A percentile compares a stretch with the other conserved stretches of the same genome.
These are phyloP conservation scores for Stagonosporopsis rhizophila DNA, from an alignment of 2,329 filamentous ascomycete genomes.

Conservation along the genomic window DNA sequence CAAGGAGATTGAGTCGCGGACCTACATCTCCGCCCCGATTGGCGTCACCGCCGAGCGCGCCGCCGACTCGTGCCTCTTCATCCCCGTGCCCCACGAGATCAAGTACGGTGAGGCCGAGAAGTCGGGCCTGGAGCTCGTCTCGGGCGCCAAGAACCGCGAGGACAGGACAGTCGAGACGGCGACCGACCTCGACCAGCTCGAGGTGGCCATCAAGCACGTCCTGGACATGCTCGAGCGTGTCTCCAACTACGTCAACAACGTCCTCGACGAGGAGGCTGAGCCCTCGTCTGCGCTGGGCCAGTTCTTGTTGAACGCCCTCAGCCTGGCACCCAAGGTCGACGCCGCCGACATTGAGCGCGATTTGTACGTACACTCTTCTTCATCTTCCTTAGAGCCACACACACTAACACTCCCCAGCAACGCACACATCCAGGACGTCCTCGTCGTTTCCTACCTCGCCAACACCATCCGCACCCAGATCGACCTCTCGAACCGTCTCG, in stretches of 20 bases:
- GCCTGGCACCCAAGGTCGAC: conserved; percentile 93
- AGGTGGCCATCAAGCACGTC: conserved; percentile 85
- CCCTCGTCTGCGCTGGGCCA: conserved; percentile 92
- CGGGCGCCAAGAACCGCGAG: conserved; percentile 80
- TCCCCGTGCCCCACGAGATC: conserved; percentile 94
- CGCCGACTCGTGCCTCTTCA: conserved; percentile 95
- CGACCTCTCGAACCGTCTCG: conserved; percentile 93
- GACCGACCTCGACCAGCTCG: conserved; percentile 88
- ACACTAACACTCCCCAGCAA: conserved; percentile 65
- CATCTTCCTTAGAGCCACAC: too few species aligned
- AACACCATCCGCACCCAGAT: conserved; percentile 99
- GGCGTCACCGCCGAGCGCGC: conserved; percentile 94
- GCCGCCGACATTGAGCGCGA: conserved; percentile 89
- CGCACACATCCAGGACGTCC: conserved; percentile 98
- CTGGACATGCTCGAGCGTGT: conserved; percentile 90
- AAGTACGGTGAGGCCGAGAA: conserved; percentile 83
- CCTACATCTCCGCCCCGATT: conserved; percentile 95
- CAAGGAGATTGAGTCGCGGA: conserved; percentile 85
- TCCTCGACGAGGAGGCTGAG: conserved; percentile 90
- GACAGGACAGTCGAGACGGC: conserved; percentile 74
- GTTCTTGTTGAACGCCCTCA: conserved; percentile 92
- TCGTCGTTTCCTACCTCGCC: conserved; percentile 96
- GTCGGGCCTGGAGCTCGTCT: conserved; percentile 81
- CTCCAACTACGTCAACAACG: conserved; percentile 88
- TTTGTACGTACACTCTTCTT: conserved; percentile 65